Evolutionary conservation across 2,329 filamentous ascomycete species (phyloP), one percentile per base, ranked within the genome.

Genomic region (Monascus ruber): DNA sequence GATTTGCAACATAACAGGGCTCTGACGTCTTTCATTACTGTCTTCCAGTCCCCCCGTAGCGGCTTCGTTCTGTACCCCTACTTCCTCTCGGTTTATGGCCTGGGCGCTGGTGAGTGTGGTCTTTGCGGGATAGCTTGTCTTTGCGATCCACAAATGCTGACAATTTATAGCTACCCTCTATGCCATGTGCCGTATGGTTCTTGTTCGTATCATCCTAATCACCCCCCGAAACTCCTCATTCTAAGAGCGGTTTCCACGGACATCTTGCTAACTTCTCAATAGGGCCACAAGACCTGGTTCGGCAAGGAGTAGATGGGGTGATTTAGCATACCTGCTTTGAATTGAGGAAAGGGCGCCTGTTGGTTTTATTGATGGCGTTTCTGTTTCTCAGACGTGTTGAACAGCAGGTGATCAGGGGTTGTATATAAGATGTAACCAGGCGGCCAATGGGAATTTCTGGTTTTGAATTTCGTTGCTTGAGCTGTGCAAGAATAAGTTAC

Each of bases 251-350:
- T 24, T 34, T 29, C 25, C 11, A 36, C 26, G 7, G 26, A 4
- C 33, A 9, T 34, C 6, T 37, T 45, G 37, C 52, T 60, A 49
- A 53, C 38, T 32, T 26, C 38, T 36, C 37, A 46, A 55, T 36
- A 69, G 73, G 77, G 77, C 57, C 70, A 81, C 67, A 81, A 80
- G 73, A 79, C 77, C 43, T 78, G 74, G 72, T 74, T 61, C 49
- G 55, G 54, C 45, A 56, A 60, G 46, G 46, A 54, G 33, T 63
- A 60, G 44, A 51, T 35, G 35, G 26, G 40, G 31, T 43, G 32
- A 40, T 34, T 36, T 36, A 28, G 41, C 26, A 24, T 24, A 33
- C 36, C 32, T 26, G 36, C 31, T 47, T 39, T 11, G 35, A 42
- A 37, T 25, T 40, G 24, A 37, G 34, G 43, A 44, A 43, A 33